phyloP scores from a whole-genome alignment of 768 basidiomycete genomes.

The Phallus indusiatus region DNA sequence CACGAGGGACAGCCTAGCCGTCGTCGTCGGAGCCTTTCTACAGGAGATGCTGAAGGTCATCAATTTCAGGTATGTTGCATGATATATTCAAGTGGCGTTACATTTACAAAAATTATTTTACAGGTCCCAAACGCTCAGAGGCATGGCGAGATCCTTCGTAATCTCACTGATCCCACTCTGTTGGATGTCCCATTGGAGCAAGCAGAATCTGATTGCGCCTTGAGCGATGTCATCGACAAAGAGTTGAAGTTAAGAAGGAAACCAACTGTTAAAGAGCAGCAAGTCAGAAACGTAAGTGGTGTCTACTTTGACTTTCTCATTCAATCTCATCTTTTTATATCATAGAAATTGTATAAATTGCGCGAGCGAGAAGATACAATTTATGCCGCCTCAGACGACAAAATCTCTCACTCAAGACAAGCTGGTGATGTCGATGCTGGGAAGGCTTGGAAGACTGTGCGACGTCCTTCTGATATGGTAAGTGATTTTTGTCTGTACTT shows the following conservation, averaged over 20 bases:
- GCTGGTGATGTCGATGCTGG: slow-evolving; percentile 80
- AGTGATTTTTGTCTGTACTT: slow-evolving; percentile 13
- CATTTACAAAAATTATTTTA: neutral
- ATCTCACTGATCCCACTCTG: slow-evolving; percentile 22
- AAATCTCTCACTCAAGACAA: slow-evolving; percentile 56
- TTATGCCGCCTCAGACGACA: slow-evolving; percentile 61
- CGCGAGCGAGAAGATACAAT: slow-evolving; percentile 69
- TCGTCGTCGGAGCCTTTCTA: slow-evolving; percentile 63
- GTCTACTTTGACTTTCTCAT: neutral
- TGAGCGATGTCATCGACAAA: slow-evolving; percentile 63
- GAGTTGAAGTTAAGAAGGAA: slow-evolving; percentile 42
- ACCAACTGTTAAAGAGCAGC: slow-evolving; percentile 6
- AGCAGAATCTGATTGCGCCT: slow-evolving; percentile 40
- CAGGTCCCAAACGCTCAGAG: slow-evolving; percentile 6
- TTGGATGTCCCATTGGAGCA: slow-evolving; percentile 27
- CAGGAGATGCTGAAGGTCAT: slow-evolving; percentile 53
- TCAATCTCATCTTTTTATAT: slow-evolving; percentile 7
- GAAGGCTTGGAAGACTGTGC: slow-evolving; percentile 76
- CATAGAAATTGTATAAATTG: slow-evolving; percentile 65
- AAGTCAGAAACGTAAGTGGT: neutral
- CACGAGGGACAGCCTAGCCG: slow-evolving; percentile 38
- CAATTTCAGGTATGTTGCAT: slow-evolving; percentile 15
- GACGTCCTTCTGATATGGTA: slow-evolving; percentile 93
- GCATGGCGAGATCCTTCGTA: slow-evolving; percentile 17
- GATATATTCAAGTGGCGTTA: slow-evolving; percentile 15